These are phyloP conservation scores for Pythium oligandrum DNA, from an alignment of 352 stramenopile species.

Conservation along the genomic window DNA sequence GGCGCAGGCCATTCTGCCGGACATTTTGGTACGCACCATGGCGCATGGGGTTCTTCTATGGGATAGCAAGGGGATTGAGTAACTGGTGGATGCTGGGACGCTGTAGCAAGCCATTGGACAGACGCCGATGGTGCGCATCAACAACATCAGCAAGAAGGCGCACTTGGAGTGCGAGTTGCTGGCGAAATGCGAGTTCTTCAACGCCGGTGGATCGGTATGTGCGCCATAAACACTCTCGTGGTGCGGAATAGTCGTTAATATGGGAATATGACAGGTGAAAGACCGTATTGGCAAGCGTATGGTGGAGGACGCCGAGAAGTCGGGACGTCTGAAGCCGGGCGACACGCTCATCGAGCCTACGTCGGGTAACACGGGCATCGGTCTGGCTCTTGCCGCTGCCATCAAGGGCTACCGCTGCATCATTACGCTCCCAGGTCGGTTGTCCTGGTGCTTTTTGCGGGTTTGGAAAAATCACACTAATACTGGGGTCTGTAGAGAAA, in stretches of 20 bases:
- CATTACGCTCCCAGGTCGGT: constrained; percentile 70
- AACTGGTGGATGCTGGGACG: neutral
- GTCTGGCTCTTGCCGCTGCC: constrained; percentile 93
- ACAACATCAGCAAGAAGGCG: constrained; percentile 82
- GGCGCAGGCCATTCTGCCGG: constrained; percentile 47
- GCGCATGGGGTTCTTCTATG: neutral
- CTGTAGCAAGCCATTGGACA: constrained; percentile 76
- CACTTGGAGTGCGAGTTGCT: constrained; percentile 88
- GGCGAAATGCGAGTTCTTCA: constrained; percentile 97
- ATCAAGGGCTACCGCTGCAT: constrained; percentile 95
- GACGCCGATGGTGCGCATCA: constrained; percentile 92
- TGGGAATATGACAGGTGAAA: constrained; percentile 54
- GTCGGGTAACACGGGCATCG: constrained; percentile 98
- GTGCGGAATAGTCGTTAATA: neutral
- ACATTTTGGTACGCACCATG: constrained; percentile 38
- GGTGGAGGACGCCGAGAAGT: constrained; percentile 90
- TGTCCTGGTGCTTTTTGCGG: neutral
- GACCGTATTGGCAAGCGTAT: constrained; percentile 88
- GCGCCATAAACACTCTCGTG: neutral
- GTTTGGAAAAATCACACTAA: neutral
- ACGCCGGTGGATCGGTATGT: constrained; percentile 81
- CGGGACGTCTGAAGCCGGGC: constrained; percentile 90
- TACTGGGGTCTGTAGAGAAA: constrained; percentile 65
- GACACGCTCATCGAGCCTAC: constrained; percentile 97
- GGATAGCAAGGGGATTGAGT: neutral